phyloP scores from a whole-genome alignment of 345 rosid species.

The Litchi chinensis region DNA sequence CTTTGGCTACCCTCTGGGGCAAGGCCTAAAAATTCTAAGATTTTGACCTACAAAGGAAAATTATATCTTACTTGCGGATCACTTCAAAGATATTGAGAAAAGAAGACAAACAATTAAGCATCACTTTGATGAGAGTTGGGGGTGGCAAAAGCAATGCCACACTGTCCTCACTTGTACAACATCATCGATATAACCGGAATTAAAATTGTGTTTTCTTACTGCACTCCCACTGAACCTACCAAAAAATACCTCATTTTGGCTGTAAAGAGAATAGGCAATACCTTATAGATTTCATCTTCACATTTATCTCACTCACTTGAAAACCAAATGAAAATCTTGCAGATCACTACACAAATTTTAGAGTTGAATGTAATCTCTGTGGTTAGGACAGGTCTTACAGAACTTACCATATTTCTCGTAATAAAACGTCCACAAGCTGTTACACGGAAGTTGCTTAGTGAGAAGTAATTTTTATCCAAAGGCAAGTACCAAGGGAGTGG shows the following conservation, averaged over 20 bases:
- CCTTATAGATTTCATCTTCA: neutral
- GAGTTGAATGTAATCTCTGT: neutral
- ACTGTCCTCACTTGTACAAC: neutral
- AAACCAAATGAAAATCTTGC: neutral
- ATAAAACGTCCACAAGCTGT: slow-evolving; percentile 76
- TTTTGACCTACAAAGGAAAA: slow-evolving; percentile 61
- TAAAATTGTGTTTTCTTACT: neutral
- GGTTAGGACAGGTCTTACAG: neutral
- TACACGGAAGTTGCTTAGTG: slow-evolving; percentile 75
- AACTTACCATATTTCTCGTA: slow-evolving; percentile 80
- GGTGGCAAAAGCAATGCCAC: neutral
- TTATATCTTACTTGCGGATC: neutral
- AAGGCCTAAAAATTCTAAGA: slow-evolving; percentile 71
- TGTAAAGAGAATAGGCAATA: neutral
- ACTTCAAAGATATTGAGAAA: neutral
- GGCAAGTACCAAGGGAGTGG: slow-evolving; percentile 88
- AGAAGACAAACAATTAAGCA: no score
- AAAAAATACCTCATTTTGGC: neutral
- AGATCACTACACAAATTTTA: neutral
- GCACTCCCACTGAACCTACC: no score
- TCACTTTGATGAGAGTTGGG: neutral
- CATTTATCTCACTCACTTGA: neutral
- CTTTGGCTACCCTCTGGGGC: slow-evolving; percentile 98
- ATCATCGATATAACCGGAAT: neutral
- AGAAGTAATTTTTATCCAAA: slow-evolving; percentile 75